Percentiles rank a stretch among this genome's conserved stretches.
Evolutionary conservation across 306 rosid species (phyloP).

Genomic region (Vigna trinervia): DNA sequence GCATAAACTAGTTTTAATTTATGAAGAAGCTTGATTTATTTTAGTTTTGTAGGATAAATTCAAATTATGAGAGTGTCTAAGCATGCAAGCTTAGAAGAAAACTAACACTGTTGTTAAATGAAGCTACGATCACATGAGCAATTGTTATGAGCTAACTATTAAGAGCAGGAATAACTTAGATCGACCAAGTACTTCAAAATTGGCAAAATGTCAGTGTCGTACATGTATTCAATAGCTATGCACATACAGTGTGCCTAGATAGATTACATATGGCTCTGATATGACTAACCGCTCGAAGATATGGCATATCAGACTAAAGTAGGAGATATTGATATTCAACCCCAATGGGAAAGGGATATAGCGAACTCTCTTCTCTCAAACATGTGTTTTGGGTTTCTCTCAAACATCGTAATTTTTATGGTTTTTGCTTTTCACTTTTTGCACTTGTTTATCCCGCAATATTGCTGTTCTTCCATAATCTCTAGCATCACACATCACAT

Average conservation of each 20-base stretch:
- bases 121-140: not conserved
- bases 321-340: not conserved
- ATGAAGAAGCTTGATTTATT: too few species aligned
- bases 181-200: not conserved
- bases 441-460: not conserved
- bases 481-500: not conserved
- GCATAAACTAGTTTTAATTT: too few species aligned
- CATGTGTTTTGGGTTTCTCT: not conserved
- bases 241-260: too few species aligned
- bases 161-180: conserved; percentile 11
- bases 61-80: not conserved
- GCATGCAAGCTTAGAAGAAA: not conserved
- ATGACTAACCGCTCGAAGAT: too few species aligned
- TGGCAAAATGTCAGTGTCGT: not conserved
- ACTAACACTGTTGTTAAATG: not conserved
- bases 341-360: not conserved
- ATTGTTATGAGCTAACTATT: not conserved
- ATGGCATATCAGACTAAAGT: not conserved
- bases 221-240: not conserved
- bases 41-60: too few species aligned
- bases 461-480: not conserved
- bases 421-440: not conserved
- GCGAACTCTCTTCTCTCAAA: not conserved
- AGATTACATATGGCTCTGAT: too few species aligned
- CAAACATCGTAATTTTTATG: not conserved